phyloP scores from a whole-genome alignment of 306 rosid genomes.

The Astragalus glycyphyllos region DNA sequence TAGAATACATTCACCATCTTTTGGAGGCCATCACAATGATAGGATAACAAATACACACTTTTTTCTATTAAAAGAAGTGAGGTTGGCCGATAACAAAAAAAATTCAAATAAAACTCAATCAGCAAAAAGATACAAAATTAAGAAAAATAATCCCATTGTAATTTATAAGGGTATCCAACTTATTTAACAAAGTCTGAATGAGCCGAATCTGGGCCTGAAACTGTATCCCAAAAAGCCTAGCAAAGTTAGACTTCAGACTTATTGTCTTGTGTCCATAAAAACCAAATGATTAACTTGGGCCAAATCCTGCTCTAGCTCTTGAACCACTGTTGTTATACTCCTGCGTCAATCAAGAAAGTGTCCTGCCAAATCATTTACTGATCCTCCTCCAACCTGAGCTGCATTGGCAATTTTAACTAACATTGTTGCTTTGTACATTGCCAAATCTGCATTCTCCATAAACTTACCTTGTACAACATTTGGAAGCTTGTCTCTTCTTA shows the following conservation, averaged over 20 bases:
- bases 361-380: constrained; percentile 47
- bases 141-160: too few species aligned
- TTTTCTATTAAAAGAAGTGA: too few species aligned
- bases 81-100: too few species aligned
- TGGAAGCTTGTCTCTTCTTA: constrained; percentile 58
- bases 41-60: too few species aligned
- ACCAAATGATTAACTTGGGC: background rate
- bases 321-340: too few species aligned
- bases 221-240: background rate
- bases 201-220: background rate
- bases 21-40: too few species aligned
- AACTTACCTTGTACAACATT: constrained; percentile 61
- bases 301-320: background rate
- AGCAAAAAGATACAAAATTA: too few species aligned
- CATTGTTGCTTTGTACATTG: constrained; percentile 64
- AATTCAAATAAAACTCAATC: too few species aligned
- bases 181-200: too few species aligned
- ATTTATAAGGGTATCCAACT: too few species aligned
- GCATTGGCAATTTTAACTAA: constrained; percentile 68
- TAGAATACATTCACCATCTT: too few species aligned
- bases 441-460: constrained; percentile 72
- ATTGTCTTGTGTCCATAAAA: background rate
- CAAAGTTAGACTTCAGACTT: background rate
- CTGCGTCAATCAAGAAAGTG: constrained; percentile 68
- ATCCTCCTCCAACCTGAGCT: constrained; percentile 50